These are phyloP conservation scores for Vitis hybrid DNA, from an alignment of 177 flowering plant genomes.

Conservation along the genomic window DNA sequence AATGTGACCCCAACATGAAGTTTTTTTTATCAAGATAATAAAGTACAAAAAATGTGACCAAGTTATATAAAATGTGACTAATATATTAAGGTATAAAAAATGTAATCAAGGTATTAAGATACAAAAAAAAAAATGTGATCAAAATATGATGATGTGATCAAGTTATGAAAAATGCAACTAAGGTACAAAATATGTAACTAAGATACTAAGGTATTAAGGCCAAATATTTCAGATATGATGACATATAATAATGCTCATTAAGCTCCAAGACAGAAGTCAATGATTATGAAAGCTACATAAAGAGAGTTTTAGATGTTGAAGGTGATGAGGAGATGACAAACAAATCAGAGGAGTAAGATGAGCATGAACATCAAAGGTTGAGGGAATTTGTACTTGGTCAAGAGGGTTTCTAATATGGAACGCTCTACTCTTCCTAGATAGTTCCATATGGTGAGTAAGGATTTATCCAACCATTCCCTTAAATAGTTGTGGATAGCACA, in stretches of 20 bases:
- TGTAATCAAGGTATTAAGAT: no score
- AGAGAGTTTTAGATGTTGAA: slow-evolving; percentile 15
- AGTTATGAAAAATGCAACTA: no score
- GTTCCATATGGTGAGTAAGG: slow-evolving; percentile 38
- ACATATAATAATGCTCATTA: slow-evolving; percentile 29
- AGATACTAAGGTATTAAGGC: slow-evolving; percentile 21
- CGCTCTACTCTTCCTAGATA: slow-evolving; percentile 29
- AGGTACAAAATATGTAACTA: no score
- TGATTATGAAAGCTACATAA: slow-evolving; percentile 25
- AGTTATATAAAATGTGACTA: no score
- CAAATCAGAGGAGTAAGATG: slow-evolving; percentile 18
- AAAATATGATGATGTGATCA: no score
- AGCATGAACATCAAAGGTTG: slow-evolving; percentile 29
- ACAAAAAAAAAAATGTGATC: no score
- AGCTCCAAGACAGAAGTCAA: slow-evolving; percentile 33
- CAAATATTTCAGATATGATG: slow-evolving; percentile 37
- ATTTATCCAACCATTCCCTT: no score
- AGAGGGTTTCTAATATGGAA: slow-evolving; percentile 26
- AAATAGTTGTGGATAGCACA: no score
- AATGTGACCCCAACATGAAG: no score
- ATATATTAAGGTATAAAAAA: no score
- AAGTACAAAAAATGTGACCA: no score
- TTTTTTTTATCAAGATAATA: no score
- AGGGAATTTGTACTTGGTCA: slow-evolving; percentile 28
- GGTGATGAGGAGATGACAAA: slow-evolving; percentile 26